These are phyloP conservation scores for Rhodocollybia butyracea DNA, from an alignment of 768 basidiomycete species.

Conservation along the genomic window DNA sequence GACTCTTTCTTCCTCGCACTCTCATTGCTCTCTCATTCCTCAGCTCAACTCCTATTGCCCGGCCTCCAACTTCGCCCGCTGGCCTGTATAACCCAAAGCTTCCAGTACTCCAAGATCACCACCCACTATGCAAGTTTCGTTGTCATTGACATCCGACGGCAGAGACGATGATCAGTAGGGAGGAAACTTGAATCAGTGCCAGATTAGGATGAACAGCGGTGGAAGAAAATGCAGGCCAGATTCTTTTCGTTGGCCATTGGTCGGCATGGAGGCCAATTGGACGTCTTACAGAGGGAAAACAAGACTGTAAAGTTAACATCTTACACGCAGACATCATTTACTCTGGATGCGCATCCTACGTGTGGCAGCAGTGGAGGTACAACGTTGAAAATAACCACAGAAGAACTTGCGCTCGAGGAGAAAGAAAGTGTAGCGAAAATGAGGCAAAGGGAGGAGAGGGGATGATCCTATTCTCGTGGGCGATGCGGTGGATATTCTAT, in stretches of 20 bases:
- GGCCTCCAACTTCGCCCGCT: constrained; percentile 82
- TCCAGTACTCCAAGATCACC: constrained; percentile 17
- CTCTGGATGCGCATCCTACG: constrained; percentile 3
- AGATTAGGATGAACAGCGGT: constrained; percentile 49
- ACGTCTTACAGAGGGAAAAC: constrained; percentile 25
- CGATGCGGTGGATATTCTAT: constrained; percentile 89
- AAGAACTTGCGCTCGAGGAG: constrained; percentile 24
- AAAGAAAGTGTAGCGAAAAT: constrained; percentile 20
- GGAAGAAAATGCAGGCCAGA: constrained; percentile 51
- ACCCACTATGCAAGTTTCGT: neutral
- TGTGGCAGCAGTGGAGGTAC: constrained; percentile 42
- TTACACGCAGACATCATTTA: constrained; percentile 5
- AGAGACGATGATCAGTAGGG: constrained; percentile 56
- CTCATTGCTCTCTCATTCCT: constrained; percentile 84
- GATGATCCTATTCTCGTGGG: constrained; percentile 35
- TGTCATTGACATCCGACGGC: constrained; percentile 20
- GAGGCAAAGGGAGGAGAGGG: constrained; percentile 33
- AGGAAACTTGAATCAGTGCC: constrained; percentile 33
- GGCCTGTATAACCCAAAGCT: constrained; percentile 33
- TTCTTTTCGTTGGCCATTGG: constrained; percentile 67
- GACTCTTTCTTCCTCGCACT: too few species aligned
- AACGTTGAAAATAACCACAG: constrained; percentile 13
- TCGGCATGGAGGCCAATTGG: constrained; percentile 35
- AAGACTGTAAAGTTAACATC: constrained; percentile 27
- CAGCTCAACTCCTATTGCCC: constrained; percentile 76